phyloP scores from a whole-genome alignment of 495 filamentous ascomycete genomes.

The Aspergillus nidulans region DNA sequence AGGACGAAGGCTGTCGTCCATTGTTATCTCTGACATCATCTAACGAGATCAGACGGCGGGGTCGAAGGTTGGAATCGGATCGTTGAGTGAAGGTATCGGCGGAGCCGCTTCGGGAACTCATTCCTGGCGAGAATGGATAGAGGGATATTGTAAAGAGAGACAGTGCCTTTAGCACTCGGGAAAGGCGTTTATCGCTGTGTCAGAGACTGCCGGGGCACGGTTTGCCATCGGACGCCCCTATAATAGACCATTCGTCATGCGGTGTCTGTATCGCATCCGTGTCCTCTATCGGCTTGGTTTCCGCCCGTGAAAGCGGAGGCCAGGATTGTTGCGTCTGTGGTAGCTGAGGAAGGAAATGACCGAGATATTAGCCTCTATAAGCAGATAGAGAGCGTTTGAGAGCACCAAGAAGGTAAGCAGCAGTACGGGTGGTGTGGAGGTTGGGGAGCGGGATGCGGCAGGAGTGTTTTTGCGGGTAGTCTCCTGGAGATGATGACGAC shows the following conservation, averaged over 20 bases:
- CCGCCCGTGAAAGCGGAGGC: not conserved
- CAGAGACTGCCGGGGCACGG: slow-evolving; percentile 36
- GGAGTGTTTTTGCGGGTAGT: not conserved
- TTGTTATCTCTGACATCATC: slow-evolving; percentile 35
- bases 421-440: slow-evolving; percentile 3
- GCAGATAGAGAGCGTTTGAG: not conserved
- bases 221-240: slow-evolving; percentile 42
- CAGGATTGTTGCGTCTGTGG: not conserved
- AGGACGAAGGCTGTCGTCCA: slow-evolving; percentile 28
- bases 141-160: slow-evolving; percentile 16
- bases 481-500: slow-evolving; percentile 15
- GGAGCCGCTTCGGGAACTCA: slow-evolving; percentile 42
- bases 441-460: slow-evolving; percentile 17
- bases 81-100: slow-evolving; percentile 32
- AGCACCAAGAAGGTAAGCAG: not conserved
- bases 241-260: slow-evolving; percentile 43
- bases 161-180: slow-evolving; percentile 24
- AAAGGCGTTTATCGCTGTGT: slow-evolving; percentile 12
- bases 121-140: slow-evolving; percentile 29
- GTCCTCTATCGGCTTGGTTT: slow-evolving; percentile 17
- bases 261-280: slow-evolving; percentile 34
- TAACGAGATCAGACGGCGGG: slow-evolving; percentile 42
- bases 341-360: not conserved
- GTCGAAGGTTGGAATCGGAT: slow-evolving; percentile 38
- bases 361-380: not conserved